A percentile compares a stretch with the other conserved stretches of the same genome.
Evolutionary conservation across 768 basidiomycete genomes (phyloP).

Genomic region (Tricholoma flavovirens): DNA sequence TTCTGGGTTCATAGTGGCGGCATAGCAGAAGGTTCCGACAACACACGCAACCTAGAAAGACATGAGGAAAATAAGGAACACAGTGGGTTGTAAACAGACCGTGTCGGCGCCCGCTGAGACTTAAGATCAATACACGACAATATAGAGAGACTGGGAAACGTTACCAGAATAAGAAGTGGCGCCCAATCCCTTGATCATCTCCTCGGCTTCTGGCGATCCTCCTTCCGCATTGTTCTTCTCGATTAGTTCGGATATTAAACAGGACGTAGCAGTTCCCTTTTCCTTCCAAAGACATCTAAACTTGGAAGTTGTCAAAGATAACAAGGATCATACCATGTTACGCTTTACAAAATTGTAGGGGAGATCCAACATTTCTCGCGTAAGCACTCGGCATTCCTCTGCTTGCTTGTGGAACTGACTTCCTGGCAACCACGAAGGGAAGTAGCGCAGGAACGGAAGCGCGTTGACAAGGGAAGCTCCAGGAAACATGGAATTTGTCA

Average conservation of each 20-base stretch:
- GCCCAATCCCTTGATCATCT: constrained; percentile 9
- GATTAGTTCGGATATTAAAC: constrained; percentile 9
- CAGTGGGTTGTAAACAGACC: neutral
- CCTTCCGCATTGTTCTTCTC: neutral
- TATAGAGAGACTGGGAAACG: neutral
- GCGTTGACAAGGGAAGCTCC: constrained; percentile 21
- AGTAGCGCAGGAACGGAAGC: constrained; percentile 26
- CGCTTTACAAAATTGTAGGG: constrained; percentile 13
- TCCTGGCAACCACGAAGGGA: constrained; percentile 35
- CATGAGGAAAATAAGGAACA: neutral
- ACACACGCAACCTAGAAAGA: constrained; percentile 6
- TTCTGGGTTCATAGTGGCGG: constrained; percentile 16
- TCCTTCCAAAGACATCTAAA: neutral
- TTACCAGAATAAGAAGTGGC: constrained; percentile 14
- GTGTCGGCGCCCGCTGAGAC: constrained; percentile 12
- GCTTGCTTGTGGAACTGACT: constrained; percentile 20
- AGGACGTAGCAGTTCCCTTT: constrained; percentile 3
- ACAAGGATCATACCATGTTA: constrained; percentile 6
- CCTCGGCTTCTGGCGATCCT: constrained; percentile 1
- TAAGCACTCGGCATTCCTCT: constrained; percentile 3
- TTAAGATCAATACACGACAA: neutral
- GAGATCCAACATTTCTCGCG: constrained; percentile 11
- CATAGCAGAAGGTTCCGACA: constrained; percentile 16
- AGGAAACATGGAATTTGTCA: constrained; percentile 12
- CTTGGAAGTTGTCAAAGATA: too few species aligned